Percentiles rank a stretch among this genome's conserved stretches.
Evolutionary conservation across 2,329 filamentous ascomycete species (phyloP).

Genomic region (Colletotrichum liaoningense): DNA sequence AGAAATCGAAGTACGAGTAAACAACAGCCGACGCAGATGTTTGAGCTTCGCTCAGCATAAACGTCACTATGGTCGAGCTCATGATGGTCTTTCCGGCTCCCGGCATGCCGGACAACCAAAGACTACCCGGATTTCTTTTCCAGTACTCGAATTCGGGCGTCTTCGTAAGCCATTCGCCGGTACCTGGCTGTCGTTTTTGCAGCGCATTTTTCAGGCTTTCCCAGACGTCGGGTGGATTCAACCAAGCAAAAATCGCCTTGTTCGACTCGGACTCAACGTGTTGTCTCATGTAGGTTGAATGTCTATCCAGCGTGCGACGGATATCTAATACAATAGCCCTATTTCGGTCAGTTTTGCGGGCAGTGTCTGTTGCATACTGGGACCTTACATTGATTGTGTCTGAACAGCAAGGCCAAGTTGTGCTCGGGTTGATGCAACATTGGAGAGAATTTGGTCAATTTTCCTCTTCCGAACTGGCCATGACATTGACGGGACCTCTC

Average conservation of each 20-base stretch:
- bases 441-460: no score
- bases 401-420: no score
- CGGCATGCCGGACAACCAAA: neutral
- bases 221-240: neutral
- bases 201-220: fast-evolving
- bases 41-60: fast-evolving
- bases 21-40: neutral
- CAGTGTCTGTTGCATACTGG: no score
- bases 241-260: neutral
- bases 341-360: no score
- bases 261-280: no score
- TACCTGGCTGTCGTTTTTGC: neutral
- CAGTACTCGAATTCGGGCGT: neutral
- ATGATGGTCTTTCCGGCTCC: neutral
- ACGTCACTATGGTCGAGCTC: neutral
- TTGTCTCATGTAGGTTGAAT: no score
- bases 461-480: no score
- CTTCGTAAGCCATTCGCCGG: neutral
- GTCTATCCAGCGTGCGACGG: no score
- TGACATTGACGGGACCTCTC: no score
- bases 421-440: no score
- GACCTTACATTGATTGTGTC: no score
- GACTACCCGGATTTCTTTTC: fast-evolving
- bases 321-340: no score
- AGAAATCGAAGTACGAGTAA: neutral